These are phyloP conservation scores for Tuber melanosporum DNA, from an alignment of 495 filamentous ascomycete species.

Conservation along the genomic window DNA sequence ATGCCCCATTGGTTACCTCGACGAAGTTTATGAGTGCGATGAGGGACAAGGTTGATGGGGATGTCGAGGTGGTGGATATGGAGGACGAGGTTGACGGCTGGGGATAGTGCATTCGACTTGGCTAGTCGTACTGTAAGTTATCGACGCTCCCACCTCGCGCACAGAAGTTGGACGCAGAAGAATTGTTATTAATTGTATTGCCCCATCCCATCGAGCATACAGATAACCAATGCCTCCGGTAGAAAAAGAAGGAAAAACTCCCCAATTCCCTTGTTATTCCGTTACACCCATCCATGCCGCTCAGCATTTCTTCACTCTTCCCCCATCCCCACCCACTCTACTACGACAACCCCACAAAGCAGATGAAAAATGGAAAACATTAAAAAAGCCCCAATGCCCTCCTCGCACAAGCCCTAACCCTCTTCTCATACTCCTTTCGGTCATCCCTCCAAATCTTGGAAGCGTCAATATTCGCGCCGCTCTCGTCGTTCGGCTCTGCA, in stretches of 20 bases:
- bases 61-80: neutral
- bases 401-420: conserved; percentile 77
- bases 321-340: neutral
- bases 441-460: conserved; percentile 82
- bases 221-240: conserved; percentile 11
- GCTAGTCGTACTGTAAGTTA: neutral
- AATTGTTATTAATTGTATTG: neutral
- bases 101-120: neutral
- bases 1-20: conserved; percentile 15
- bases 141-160: neutral
- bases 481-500: conserved; percentile 88
- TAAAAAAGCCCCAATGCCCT: conserved; percentile 48
- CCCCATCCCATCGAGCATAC: neutral
- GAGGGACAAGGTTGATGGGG: neutral
- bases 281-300: neutral
- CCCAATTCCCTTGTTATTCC: neutral
- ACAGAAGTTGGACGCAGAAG: neutral
- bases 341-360: neutral
- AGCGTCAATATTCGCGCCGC: conserved; percentile 90
- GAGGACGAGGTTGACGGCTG: neutral
- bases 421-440: conserved; percentile 61
- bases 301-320: neutral
- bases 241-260: conserved; percentile 1
- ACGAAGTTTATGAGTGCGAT: neutral
- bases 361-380: neutral